Conservation (phyloP, 352 stramenopile species). For the Globisporangium takayamanum region DNA sequence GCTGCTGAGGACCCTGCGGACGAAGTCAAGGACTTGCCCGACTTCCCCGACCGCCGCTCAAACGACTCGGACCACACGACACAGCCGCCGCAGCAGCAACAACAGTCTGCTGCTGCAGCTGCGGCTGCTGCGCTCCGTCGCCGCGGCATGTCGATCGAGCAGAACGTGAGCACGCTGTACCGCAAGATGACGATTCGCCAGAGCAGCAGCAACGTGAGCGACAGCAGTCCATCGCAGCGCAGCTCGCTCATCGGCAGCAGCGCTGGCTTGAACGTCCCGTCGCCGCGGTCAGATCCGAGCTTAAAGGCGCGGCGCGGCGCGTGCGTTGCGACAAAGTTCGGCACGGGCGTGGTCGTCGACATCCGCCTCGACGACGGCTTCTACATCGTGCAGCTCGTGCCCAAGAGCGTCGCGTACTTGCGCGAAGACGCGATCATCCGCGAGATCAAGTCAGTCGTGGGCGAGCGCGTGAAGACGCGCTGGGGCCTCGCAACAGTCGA, state of each 20-base stretch:
- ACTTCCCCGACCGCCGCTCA: conserved; percentile 20
- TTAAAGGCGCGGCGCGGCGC: conserved; percentile 46
- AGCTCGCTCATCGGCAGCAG: conserved; percentile 19
- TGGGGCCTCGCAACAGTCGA: conserved; percentile 82
- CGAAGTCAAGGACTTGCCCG: conserved; percentile 37
- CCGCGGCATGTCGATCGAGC: conserved; percentile 48
- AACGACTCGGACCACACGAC: neutral
- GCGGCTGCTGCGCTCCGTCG: conserved; percentile 24
- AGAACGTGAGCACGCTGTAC: conserved; percentile 43
- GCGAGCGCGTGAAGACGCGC: conserved; percentile 76
- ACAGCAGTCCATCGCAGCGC: conserved; percentile 8
- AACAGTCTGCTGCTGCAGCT: conserved; percentile 24
- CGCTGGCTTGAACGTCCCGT: conserved; percentile 10
- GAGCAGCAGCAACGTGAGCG: conserved; percentile 28
- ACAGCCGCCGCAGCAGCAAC: neutral
- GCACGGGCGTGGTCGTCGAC: conserved; percentile 67
- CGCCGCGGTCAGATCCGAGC: conserved; percentile 26
- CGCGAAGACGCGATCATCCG: conserved; percentile 58
- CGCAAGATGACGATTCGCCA: conserved; percentile 48
- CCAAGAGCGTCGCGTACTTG: conserved; percentile 66
- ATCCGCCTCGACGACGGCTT: conserved; percentile 65
- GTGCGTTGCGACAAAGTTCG: conserved; percentile 72
- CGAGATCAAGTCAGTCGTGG: conserved; percentile 81
- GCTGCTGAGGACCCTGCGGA: conserved; percentile 14
- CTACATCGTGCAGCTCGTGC: conserved; percentile 70